These are phyloP conservation scores for Pneumocystis canis DNA, from an alignment of 1,139 yeast genomes.

Conservation along the genomic window DNA sequence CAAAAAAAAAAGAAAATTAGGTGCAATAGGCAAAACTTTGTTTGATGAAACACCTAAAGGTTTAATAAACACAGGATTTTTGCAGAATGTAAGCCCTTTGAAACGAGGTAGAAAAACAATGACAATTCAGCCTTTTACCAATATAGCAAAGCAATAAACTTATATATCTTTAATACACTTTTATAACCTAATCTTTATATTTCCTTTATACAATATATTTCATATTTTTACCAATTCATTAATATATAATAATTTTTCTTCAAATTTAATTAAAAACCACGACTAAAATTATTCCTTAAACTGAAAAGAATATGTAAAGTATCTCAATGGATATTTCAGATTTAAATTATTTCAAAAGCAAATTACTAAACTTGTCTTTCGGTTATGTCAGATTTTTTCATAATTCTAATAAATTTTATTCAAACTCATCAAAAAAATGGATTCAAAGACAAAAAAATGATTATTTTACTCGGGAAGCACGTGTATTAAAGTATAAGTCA, in stretches of 20 bases:
- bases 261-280: too few relatives aligned
- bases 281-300: too few relatives aligned
- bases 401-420: not conserved
- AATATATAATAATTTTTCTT: too few relatives aligned
- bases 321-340: not conserved
- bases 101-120: not conserved
- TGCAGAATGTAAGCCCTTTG: not conserved
- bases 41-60: not conserved
- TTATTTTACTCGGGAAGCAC: slow-evolving; percentile 50
- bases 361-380: not conserved
- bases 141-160: not conserved
- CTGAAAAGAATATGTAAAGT: not conserved
- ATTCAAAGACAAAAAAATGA: slow-evolving; percentile 54
- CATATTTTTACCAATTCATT: not conserved
- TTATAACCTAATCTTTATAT: not conserved
- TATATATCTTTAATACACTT: not conserved
- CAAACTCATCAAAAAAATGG: slow-evolving; percentile 52
- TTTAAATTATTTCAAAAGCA: not conserved
- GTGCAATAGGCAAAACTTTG: not conserved
- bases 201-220: not conserved
- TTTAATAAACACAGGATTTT: not conserved
- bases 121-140: not conserved
- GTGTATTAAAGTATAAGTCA: slow-evolving; percentile 48
- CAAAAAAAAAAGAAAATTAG: not conserved
- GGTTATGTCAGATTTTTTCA: not conserved